A percentile compares a stretch with the other conserved stretches of the same genome.
Evolutionary conservation across 495 filamentous ascomycete species (phyloP).

Genomic region (Oidiodendron maius): DNA sequence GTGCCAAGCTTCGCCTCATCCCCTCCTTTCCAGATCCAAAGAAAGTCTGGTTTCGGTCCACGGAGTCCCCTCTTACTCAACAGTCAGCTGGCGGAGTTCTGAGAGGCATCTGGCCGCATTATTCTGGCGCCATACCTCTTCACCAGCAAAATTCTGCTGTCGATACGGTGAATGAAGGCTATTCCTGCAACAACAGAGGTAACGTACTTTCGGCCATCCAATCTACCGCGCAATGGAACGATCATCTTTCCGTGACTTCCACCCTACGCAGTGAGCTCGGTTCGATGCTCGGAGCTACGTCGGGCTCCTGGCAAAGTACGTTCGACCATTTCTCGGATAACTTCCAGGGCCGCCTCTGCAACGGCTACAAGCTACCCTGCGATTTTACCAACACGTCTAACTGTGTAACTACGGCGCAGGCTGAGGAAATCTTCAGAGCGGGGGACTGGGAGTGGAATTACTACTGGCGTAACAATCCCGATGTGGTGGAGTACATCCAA

Average conservation of each 20-base stretch:
- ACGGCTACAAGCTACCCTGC: constrained; percentile 6
- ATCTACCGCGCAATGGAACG: constrained; percentile 2
- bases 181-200: not conserved
- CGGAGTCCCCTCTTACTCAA: constrained; percentile 5
- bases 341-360: constrained; percentile 8
- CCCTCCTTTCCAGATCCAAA: not conserved
- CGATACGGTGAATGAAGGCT: constrained; percentile 6
- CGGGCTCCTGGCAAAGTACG: not conserved
- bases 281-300: not conserved
- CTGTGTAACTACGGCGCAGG: constrained; percentile 1
- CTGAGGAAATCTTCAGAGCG: constrained; percentile 4
- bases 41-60: constrained; percentile 3
- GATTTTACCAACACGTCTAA: not conserved
- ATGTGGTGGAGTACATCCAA: constrained; percentile 4
- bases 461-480: constrained; percentile 9
- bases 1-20: constrained; percentile 2
- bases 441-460: constrained; percentile 10
- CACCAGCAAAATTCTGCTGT: constrained; percentile 4
- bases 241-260: constrained; percentile 3
- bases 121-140: not conserved
- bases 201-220: not conserved
- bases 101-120: constrained; percentile 1
- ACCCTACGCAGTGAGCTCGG: not conserved
- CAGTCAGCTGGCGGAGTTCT: constrained; percentile 3
- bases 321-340: constrained; percentile 8